Conservation (phyloP, 1,284 basidiomycete species). For the Peniophora sp. region DNA sequence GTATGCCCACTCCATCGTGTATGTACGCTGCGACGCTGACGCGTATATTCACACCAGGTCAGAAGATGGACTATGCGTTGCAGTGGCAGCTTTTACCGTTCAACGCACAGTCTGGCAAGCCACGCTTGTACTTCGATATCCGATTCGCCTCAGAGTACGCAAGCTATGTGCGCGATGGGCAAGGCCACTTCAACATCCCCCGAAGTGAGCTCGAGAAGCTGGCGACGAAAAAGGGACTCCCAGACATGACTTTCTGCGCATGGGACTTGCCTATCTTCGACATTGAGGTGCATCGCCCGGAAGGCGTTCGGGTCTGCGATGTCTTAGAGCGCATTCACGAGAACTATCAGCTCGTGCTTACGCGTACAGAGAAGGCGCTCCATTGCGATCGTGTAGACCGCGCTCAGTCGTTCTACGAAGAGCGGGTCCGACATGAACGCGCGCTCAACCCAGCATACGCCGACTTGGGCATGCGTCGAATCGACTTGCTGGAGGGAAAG, state of each 20-base stretch:
- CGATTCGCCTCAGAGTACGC: slow-evolving; percentile 19
- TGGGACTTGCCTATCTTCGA: slow-evolving; percentile 30
- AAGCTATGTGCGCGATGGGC: slow-evolving; percentile 10
- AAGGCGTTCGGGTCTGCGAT: slow-evolving; percentile 36
- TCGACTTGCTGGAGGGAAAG: slow-evolving; percentile 11
- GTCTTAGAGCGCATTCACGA: slow-evolving; percentile 47
- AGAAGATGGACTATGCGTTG: slow-evolving; percentile 11
- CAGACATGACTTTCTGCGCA: slow-evolving; percentile 28
- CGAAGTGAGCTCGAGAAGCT: slow-evolving; percentile 23
- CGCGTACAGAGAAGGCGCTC: slow-evolving; percentile 27
- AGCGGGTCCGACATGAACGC: slow-evolving; percentile 19
- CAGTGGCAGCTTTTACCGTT: slow-evolving; percentile 35
- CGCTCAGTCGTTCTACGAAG: slow-evolving; percentile 27
- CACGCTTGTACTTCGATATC: slow-evolving; percentile 18
- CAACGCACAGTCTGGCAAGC: slow-evolving; percentile 17
- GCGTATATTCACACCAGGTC: not conserved
- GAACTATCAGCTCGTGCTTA: slow-evolving; percentile 34
- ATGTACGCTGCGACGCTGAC: not conserved
- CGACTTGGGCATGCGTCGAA: slow-evolving; percentile 8
- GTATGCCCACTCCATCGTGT: not conserved
- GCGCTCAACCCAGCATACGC: slow-evolving; percentile 1
- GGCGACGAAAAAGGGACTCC: slow-evolving; percentile 22
- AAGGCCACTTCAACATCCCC: slow-evolving; percentile 11
- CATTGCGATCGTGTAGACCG: slow-evolving; percentile 23
- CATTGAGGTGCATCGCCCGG: slow-evolving; percentile 30